phyloP scores from a whole-genome alignment of 306 rosid species.

The Pueraria montana region DNA sequence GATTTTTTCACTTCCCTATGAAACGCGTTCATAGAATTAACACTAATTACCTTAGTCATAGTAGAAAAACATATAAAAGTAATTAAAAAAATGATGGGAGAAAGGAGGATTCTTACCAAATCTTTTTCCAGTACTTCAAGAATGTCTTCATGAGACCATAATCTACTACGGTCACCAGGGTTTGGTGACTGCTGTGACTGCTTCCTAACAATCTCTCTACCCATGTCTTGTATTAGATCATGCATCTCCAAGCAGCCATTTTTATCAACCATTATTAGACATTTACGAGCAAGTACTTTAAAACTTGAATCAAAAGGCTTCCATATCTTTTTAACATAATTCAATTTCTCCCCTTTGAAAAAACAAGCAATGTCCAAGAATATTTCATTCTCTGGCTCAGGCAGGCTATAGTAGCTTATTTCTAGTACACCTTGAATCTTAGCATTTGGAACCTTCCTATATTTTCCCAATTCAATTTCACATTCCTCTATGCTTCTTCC shows the following conservation, averaged over 20 bases:
- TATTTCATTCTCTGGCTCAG: background rate
- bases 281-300: background rate
- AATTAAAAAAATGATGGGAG: background rate
- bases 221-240: conserved; percentile 46
- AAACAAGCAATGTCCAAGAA: conserved; percentile 49
- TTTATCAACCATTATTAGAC: conserved; percentile 17
- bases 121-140: conserved; percentile 6
- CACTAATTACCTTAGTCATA: background rate
- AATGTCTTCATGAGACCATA: conserved; percentile 34
- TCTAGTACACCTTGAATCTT: conserved; percentile 20
- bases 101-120: background rate
- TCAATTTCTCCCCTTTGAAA: conserved; percentile 6
- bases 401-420: conserved; percentile 28
- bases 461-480: conserved; percentile 15
- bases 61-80: background rate
- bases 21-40: background rate
- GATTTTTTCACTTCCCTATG: conserved; percentile 2
- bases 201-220: conserved; percentile 36
- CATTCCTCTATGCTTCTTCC: conserved; percentile 8
- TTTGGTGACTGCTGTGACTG: background rate
- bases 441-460: background rate
- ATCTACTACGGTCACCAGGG: conserved; percentile 25
- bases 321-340: conserved; percentile 29
- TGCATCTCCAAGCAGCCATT: conserved; percentile 8
- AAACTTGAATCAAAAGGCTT: background rate